A percentile compares a stretch with the other conserved stretches of the same genome.
phyloP scores from a whole-genome alignment of 305 asterid species.

The Lippia alba region DNA sequence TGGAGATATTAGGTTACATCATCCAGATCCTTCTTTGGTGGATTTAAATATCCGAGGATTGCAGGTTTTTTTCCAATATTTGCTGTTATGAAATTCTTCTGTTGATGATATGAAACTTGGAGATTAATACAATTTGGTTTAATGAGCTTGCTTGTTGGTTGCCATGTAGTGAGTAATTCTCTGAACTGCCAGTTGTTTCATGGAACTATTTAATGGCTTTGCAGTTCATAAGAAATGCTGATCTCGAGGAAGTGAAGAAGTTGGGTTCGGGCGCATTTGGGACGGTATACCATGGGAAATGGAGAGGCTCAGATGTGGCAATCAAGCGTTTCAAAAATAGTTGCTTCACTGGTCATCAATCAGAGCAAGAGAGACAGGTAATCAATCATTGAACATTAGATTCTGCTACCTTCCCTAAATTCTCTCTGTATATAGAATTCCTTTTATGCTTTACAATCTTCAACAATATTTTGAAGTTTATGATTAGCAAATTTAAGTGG shows the following conservation, averaged over 20 bases:
- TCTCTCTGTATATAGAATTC: not conserved
- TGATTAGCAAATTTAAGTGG: constrained; percentile 5
- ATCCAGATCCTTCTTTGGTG: constrained; percentile 56
- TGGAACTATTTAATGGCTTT: constrained; percentile 31
- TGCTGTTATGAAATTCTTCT: constrained; percentile 14
- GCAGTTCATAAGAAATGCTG: constrained; percentile 79
- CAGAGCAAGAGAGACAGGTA: constrained; percentile 91
- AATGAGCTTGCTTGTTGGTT: constrained; percentile 17
- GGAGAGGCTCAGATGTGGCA: constrained; percentile 97
- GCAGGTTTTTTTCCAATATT: constrained; percentile 54
- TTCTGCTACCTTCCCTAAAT: not conserved
- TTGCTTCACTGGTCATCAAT: constrained; percentile 81
- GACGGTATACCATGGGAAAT: constrained; percentile 92
- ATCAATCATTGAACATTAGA: constrained; percentile 25
- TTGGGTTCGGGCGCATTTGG: constrained; percentile 96
- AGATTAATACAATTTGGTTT: constrained; percentile 12
- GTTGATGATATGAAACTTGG: not conserved
- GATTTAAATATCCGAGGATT: constrained; percentile 63
- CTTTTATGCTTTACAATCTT: constrained; percentile 9
- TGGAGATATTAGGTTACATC: constrained; percentile 54
- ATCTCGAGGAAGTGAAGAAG: constrained; percentile 85
- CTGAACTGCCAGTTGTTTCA: constrained; percentile 27
- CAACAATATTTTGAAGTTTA: constrained; percentile 21
- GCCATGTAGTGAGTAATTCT: constrained; percentile 11
- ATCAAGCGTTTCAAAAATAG: constrained; percentile 87